Base-by-base conservation (phyloP, 306 rosid species). In the Prunus dulcis region DNA sequence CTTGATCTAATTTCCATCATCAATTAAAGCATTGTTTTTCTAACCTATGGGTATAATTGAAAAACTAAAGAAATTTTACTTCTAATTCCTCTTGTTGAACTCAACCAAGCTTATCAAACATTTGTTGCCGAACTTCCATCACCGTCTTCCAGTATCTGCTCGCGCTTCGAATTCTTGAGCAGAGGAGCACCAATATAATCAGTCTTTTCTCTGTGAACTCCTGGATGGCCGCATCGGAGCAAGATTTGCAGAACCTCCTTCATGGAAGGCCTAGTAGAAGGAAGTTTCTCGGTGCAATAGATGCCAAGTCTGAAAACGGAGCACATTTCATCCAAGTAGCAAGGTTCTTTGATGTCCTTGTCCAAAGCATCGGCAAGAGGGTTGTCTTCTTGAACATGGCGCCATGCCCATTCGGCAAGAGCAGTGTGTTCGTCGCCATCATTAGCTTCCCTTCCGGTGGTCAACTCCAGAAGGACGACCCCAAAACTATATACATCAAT, bases 401-500 rank as follows among this genome's bases (percentile, higher is more conserved):
- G 78, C 91, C 86, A 80, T 0, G 88, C 88, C 98, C 98, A 93
- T 19, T 88, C 88, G 1, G 90, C 91, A 47, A 93, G 90, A 45
- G 91, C 80, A 32, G 90, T 85, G 82, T 89, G 52, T 23, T 87
- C 93, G 27, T 84, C 91, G 1, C 97, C 93, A 5, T 78, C 38
- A 2, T 51, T 82, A 30, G 97, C 91, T 80, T 91, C 90, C 78
- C 80, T 89, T 9, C 97, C 95, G 0, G 93, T 91, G 50, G 83
- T 78, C 51, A 93, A 81, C 76, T 93, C 98, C 64, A 93, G 74
- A 51, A 93, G 87, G 81, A 93, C 62, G 0, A 93, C 97, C 51
- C 97, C 98, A 15, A 85, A 93, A 79, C 97, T 89, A 52, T 79
- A 93, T 0, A 93, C 95, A 41, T 93, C 98, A 14, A 91, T 77